A percentile compares a stretch with the other conserved stretches of the same genome.
These are phyloP conservation scores for Yamadazyma oceani DNA, from an alignment of 1,139 yeast genomes.

Conservation along the genomic window DNA sequence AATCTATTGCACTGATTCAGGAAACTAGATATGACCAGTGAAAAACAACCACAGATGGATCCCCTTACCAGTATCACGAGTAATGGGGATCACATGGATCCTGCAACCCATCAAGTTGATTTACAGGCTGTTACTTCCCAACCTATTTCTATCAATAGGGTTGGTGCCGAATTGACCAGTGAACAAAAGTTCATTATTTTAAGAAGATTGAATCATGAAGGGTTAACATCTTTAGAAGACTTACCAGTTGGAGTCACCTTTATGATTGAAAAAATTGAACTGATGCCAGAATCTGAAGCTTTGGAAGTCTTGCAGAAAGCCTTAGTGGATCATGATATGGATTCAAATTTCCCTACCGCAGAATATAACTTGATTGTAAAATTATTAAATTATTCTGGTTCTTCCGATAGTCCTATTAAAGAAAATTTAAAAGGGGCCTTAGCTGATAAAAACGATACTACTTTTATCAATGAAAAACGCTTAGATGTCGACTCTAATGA, in stretches of 20 bases:
- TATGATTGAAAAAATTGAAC: conserved; percentile 39
- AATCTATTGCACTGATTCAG: no score
- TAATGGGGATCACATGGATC: conserved; percentile 5
- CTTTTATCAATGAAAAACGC: conserved; percentile 9
- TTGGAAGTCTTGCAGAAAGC: conserved; percentile 40
- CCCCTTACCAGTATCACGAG: conserved; percentile 3
- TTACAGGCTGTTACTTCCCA: conserved; percentile 21
- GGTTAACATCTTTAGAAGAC: conserved; percentile 26
- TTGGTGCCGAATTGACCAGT: conserved; percentile 23
- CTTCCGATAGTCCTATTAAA: conserved; percentile 2
- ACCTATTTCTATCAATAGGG: conserved; percentile 24
- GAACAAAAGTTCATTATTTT: conserved; percentile 29
- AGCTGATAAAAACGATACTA: conserved; percentile 11
- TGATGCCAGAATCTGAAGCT: conserved; percentile 39
- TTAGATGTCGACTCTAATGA: conserved; percentile 26
- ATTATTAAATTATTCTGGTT: conserved; percentile 15
- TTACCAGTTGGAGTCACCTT: conserved; percentile 34
- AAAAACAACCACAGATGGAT: background rate
- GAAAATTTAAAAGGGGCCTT: conserved; percentile 5
- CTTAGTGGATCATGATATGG: conserved; percentile 41
- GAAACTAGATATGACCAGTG: background rate
- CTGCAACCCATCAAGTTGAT: conserved; percentile 19
- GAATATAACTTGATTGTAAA: conserved; percentile 26
- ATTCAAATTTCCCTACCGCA: conserved; percentile 47
- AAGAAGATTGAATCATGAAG: conserved; percentile 26